Evolutionary conservation across 1,139 yeast genomes (phyloP).

Genomic region (Suhomyces bolitotheri): DNA sequence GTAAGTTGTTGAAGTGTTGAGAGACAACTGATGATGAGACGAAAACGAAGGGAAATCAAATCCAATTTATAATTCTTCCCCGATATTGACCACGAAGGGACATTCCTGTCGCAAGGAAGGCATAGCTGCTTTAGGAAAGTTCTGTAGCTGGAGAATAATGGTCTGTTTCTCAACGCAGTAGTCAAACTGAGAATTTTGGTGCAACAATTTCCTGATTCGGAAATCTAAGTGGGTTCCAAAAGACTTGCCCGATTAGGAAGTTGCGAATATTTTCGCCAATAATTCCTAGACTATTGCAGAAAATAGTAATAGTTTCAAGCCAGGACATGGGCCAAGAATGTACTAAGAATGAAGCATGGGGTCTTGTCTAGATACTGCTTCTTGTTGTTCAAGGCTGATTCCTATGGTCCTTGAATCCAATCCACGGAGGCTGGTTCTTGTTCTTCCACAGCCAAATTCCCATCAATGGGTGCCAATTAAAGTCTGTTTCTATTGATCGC

Average conservation of each 20-base stretch:
- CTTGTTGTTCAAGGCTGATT: too few relatives aligned
- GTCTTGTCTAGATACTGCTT: too few relatives aligned
- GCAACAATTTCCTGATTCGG: constrained; percentile 13
- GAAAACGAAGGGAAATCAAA: constrained; percentile 1
- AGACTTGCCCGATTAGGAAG: constrained; percentile 15
- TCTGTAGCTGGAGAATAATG: not conserved
- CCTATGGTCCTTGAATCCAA: too few relatives aligned
- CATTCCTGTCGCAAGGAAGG: too few relatives aligned
- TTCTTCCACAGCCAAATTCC: too few relatives aligned
- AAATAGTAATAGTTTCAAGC: too few relatives aligned
- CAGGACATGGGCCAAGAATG: too few relatives aligned
- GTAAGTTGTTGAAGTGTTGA: constrained; percentile 3
- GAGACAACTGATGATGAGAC: constrained; percentile 7
- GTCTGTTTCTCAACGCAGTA: constrained; percentile 9
- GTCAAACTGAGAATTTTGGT: constrained; percentile 8
- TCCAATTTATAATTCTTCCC: constrained; percentile 12
- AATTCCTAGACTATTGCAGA: not conserved
- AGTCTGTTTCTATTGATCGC: too few relatives aligned
- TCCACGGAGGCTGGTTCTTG: too few relatives aligned
- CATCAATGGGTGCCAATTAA: too few relatives aligned
- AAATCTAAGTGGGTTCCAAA: constrained; percentile 12
- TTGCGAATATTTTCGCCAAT: constrained; percentile 1
- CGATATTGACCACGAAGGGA: too few relatives aligned
- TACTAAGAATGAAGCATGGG: too few relatives aligned
- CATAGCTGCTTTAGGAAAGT: constrained; percentile 14